A percentile compares a stretch with the other conserved stretches of the same genome.
Evolutionary conservation across 1,284 basidiomycete species (phyloP).

Genomic region (Abortiporus biennis): DNA sequence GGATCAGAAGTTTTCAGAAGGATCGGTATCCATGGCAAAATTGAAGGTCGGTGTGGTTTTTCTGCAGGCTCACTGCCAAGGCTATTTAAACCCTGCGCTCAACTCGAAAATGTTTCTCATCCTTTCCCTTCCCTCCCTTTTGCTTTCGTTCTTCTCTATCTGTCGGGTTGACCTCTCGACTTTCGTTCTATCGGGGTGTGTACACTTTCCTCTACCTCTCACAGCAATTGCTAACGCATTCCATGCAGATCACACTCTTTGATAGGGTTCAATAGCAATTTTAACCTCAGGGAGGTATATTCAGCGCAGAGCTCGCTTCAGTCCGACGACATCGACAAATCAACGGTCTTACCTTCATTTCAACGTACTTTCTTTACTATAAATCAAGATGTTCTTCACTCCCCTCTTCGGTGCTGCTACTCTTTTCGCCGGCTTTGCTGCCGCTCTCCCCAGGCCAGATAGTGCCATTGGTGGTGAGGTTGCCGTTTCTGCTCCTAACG

Average conservation of each 20-base stretch:
- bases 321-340: slow-evolving; percentile 42
- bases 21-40: slow-evolving; percentile 20
- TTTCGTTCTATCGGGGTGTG: slow-evolving; percentile 44
- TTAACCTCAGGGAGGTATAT: slow-evolving; percentile 54
- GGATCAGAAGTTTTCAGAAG: too few relatives aligned
- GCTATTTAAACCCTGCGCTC: too few relatives aligned
- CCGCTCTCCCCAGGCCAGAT: slow-evolving; percentile 34
- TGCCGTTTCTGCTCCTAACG: slow-evolving; percentile 40
- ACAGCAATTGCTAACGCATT: neutral
- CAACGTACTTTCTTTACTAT: slow-evolving; percentile 29
- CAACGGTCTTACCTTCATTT: slow-evolving; percentile 32
- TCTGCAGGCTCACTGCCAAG: too few relatives aligned
- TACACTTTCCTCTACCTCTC: slow-evolving; percentile 7
- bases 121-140: slow-evolving; percentile 30
- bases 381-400: slow-evolving; percentile 48
- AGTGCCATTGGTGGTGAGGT: slow-evolving; percentile 37
- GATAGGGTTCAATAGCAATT: slow-evolving; percentile 55
- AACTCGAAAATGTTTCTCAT: too few relatives aligned
- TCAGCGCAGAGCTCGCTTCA: slow-evolving; percentile 25
- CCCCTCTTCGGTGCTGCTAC: slow-evolving; percentile 46
- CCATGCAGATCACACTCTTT: slow-evolving; percentile 63
- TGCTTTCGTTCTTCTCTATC: slow-evolving; percentile 33
- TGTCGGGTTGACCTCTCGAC: slow-evolving; percentile 63
- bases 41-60: too few relatives aligned
- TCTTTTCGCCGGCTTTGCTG: slow-evolving; percentile 43